Evolutionary conservation across 2,329 filamentous ascomycete genomes (phyloP).

Genomic region (Escovopsis sp.): DNA sequence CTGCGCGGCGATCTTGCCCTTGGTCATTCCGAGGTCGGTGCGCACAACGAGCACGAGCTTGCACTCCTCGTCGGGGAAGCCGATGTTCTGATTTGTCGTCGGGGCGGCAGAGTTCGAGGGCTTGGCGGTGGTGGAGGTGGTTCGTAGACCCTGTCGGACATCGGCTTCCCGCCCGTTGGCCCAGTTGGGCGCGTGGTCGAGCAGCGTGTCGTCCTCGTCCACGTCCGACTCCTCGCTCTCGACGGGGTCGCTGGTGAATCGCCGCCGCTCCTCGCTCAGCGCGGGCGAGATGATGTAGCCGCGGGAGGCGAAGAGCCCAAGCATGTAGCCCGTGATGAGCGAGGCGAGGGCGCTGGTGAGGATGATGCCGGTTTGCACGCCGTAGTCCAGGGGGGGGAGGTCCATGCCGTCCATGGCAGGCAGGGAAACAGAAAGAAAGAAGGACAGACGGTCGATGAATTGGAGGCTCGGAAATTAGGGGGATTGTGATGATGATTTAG

Average conservation of each 20-base stretch:
- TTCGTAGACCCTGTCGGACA: conserved; percentile 37
- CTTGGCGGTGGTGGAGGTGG: conserved; percentile 20
- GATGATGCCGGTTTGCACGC: conserved; percentile 40
- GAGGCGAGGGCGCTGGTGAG: conserved; percentile 60
- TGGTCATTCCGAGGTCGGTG: conserved; percentile 93
- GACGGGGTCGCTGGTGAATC: conserved; percentile 41
- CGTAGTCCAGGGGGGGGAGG: conserved; percentile 17
- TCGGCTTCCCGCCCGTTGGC: conserved; percentile 45
- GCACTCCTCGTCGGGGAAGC: conserved; percentile 56
- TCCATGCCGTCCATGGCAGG: conserved; percentile 9
- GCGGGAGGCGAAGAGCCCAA: conserved; percentile 57
- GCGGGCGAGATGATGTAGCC: conserved; percentile 43
- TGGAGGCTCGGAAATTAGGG: too few relatives aligned
- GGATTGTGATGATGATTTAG: too few relatives aligned
- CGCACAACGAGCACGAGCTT: conserved; percentile 86
- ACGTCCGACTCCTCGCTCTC: conserved; percentile 57
- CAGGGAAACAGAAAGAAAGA: neutral
- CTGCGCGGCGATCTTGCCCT: conserved; percentile 95
- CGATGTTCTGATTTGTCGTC: too few relatives aligned
- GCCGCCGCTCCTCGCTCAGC: conserved; percentile 39
- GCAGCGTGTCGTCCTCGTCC: conserved; percentile 40
- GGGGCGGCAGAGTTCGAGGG: conserved; percentile 23
- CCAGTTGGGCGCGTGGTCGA: conserved; percentile 56
- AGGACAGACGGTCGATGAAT: too few relatives aligned
- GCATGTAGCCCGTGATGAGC: conserved; percentile 62